A percentile compares a stretch with the other conserved stretches of the same genome.
Conservation (phyloP, 108 stramenopile genomes). For the Cyclotella kingstonii region DNA sequence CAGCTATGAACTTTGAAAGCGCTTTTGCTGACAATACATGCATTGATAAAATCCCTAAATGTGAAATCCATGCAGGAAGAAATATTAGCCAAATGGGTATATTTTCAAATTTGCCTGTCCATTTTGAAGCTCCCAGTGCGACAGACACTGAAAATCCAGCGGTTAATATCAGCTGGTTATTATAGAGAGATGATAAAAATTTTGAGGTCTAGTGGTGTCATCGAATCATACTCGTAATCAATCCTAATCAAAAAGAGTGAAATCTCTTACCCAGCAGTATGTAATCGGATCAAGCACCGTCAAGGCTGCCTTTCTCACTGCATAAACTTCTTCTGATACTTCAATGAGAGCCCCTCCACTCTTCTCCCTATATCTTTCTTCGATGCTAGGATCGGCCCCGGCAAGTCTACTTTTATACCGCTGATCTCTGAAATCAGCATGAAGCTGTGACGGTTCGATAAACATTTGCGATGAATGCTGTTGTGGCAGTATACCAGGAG, state of each 20-base stretch:
- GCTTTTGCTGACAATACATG: constrained; percentile 70
- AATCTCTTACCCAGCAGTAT: constrained; percentile 76
- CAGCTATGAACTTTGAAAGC: constrained; percentile 70
- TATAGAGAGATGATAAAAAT: neutral
- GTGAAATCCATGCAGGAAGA: constrained; percentile 74
- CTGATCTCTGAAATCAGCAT: constrained; percentile 26
- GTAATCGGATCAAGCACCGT: constrained; percentile 77
- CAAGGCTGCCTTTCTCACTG: constrained; percentile 77
- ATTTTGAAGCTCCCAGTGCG: constrained; percentile 64
- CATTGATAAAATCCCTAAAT: constrained; percentile 64
- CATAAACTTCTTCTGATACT: constrained; percentile 77
- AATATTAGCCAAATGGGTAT: constrained; percentile 79
- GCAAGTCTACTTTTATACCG: constrained; percentile 24
- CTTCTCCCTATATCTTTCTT: constrained; percentile 34
- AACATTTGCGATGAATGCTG: constrained; percentile 6
- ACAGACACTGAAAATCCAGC: constrained; percentile 71
- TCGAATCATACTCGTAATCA: too few relatives aligned
- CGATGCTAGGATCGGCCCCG: constrained; percentile 20
- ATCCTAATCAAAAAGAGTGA: too few relatives aligned
- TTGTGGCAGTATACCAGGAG: neutral
- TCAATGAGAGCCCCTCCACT: constrained; percentile 51
- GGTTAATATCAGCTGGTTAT: constrained; percentile 75
- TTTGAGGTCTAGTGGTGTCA: too few relatives aligned
- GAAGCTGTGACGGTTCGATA: constrained; percentile 13
- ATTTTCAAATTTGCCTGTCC: constrained; percentile 55